These are phyloP conservation scores for Penstemon eatonii DNA, from an alignment of 257 asterid genomes.

Conservation along the genomic window DNA sequence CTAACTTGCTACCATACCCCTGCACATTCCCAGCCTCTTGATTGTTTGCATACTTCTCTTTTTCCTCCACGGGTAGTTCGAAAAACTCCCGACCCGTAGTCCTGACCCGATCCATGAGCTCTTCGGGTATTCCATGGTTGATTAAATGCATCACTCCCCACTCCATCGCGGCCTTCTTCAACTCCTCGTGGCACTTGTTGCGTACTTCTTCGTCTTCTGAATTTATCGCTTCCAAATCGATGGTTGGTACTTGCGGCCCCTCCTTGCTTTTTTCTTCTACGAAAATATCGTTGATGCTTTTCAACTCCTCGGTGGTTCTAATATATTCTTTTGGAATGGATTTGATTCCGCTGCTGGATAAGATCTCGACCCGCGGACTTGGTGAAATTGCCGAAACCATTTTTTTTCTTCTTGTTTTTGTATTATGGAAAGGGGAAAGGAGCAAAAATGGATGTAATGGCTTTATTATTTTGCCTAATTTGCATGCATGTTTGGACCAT, in stretches of 20 bases:
- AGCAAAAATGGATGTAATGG: not conserved
- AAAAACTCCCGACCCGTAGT: slow-evolving; percentile 62
- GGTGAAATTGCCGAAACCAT: slow-evolving; percentile 31
- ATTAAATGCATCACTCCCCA: slow-evolving; percentile 95
- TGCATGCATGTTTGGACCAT: not conserved
- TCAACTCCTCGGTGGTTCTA: slow-evolving; percentile 65
- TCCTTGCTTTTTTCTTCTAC: slow-evolving; percentile 51
- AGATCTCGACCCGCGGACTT: slow-evolving; percentile 59
- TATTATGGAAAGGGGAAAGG: not conserved
- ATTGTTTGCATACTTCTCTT: slow-evolving; percentile 90
- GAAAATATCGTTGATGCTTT: slow-evolving; percentile 57
- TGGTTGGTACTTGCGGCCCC: slow-evolving; percentile 64
- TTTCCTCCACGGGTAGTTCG: slow-evolving; percentile 67
- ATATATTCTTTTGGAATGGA: slow-evolving; percentile 78
- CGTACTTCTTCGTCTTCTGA: slow-evolving; percentile 45
- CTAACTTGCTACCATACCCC: slow-evolving; percentile 89
- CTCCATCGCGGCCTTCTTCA: slow-evolving; percentile 70
- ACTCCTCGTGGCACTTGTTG: slow-evolving; percentile 47
- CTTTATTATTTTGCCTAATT: not conserved
- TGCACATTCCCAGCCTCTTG: slow-evolving; percentile 71
- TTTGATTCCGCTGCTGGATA: slow-evolving; percentile 55
- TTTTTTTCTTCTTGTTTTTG: not conserved
- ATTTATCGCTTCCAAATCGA: slow-evolving; percentile 47
- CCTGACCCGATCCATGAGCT: slow-evolving; percentile 51
- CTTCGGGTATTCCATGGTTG: slow-evolving; percentile 70